Percentiles rank a stretch among this genome's conserved stretches.
phyloP scores from a whole-genome alignment of 352 stramenopile species.

The Phytopythium delawarense region DNA sequence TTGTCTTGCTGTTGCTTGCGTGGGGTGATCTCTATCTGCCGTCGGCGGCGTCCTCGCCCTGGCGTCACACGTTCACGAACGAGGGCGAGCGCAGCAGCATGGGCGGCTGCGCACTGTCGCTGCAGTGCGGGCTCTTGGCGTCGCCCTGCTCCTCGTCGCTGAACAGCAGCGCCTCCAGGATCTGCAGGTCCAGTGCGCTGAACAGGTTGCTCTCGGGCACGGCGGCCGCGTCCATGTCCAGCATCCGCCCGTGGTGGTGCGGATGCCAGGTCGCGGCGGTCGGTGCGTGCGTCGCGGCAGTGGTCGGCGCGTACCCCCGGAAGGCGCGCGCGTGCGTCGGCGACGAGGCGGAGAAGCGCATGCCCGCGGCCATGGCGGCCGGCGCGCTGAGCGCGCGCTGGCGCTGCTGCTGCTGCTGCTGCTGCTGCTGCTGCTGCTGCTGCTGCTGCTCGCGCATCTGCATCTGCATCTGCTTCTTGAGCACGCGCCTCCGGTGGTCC shows the following conservation, averaged over 20 bases:
- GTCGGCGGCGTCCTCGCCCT: neutral
- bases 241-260: neutral
- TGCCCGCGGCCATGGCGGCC: conserved; percentile 23
- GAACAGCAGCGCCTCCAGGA: conserved; percentile 50
- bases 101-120: conserved; percentile 8
- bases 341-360: conserved; percentile 15
- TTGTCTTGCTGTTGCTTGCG: neutral
- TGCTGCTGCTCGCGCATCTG: conserved; percentile 33
- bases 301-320: neutral
- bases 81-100: conserved; percentile 22
- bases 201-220: conserved; percentile 19
- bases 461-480: conserved; percentile 48
- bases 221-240: neutral
- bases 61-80: conserved; percentile 33
- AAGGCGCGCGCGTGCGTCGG: neutral
- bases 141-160: conserved; percentile 44
- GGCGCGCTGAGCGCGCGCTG: conserved; percentile 16
- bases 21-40: neutral
- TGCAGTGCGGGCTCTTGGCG: conserved; percentile 19
- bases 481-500: conserved; percentile 48
- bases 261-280: neutral
- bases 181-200: conserved; percentile 40
- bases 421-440: conserved; percentile 18
- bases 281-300: neutral
- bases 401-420: conserved; percentile 16